Evolutionary conservation across 306 rosid genomes (phyloP).

Genomic region (Ceratonia siliqua): DNA sequence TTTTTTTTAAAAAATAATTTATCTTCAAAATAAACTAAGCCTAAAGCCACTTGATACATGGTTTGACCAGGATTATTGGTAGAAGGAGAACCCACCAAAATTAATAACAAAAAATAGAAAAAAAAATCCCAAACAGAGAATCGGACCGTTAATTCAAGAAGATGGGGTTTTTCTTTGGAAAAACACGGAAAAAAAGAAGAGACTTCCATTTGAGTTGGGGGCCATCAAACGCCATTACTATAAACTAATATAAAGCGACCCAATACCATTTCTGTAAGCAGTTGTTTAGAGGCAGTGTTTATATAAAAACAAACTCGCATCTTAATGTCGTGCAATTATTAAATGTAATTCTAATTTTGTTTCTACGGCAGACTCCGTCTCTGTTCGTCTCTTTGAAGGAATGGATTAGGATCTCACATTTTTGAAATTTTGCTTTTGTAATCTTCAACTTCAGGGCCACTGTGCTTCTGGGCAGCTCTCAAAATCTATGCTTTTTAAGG

Average conservation of each 20-base stretch:
- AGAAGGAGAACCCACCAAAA: too few species aligned
- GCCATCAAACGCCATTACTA: slow-evolving; percentile 33
- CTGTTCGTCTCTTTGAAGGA: slow-evolving; percentile 37
- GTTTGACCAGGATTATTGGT: too few species aligned
- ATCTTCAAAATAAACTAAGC: too few species aligned
- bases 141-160: too few species aligned
- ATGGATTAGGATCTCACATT: slow-evolving; percentile 36
- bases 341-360: slow-evolving; percentile 5
- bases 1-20: too few species aligned
- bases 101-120: too few species aligned
- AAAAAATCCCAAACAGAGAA: too few species aligned
- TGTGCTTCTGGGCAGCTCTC: slow-evolving; percentile 7
- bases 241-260: slow-evolving; percentile 8
- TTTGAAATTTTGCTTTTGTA: slow-evolving; percentile 23
- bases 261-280: neutral
- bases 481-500: slow-evolving; percentile 28
- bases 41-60: too few species aligned
- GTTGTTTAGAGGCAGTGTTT: slow-evolving; percentile 4
- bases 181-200: too few species aligned
- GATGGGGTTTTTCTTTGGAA: too few species aligned
- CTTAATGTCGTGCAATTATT: slow-evolving; percentile 6
- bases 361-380: slow-evolving; percentile 24
- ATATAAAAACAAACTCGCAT: neutral
- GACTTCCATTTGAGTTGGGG: slow-evolving; percentile 10
- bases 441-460: slow-evolving; percentile 33